phyloP scores from a whole-genome alignment of 768 basidiomycete genomes.

The Termitomyces titanicus region DNA sequence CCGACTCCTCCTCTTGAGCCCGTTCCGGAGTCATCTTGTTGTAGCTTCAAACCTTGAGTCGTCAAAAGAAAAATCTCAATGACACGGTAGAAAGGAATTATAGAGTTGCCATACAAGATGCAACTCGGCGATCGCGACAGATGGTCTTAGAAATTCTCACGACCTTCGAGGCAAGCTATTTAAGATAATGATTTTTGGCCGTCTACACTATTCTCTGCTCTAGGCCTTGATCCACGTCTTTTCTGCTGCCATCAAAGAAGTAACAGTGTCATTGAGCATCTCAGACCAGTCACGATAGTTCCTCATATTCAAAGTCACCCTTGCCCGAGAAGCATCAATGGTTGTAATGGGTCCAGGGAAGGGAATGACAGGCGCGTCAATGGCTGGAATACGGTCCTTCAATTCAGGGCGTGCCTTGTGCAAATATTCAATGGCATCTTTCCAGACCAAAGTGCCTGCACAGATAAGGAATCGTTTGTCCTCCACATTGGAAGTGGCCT shows the following conservation, averaged over 20 bases:
- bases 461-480: constrained; percentile 28
- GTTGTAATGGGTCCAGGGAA: constrained; percentile 11
- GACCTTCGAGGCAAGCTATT: too few species aligned
- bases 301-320: constrained; percentile 10
- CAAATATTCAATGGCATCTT: constrained; percentile 21
- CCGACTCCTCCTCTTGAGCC: constrained; percentile 26
- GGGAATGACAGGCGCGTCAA: constrained; percentile 1
- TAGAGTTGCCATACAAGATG: too few species aligned
- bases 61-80: background rate
- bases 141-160: too few species aligned
- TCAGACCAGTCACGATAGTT: constrained; percentile 15
- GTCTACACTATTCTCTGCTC: background rate
- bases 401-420: constrained; percentile 23
- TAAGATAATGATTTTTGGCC: too few species aligned
- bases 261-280: constrained; percentile 10
- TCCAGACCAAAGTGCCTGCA: constrained; percentile 18
- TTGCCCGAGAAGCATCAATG: constrained; percentile 12
- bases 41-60: background rate
- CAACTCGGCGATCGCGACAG: too few species aligned
- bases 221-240: constrained; percentile 12
- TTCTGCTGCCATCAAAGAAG: constrained; percentile 15
- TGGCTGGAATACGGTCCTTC: constrained; percentile 15
- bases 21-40: constrained; percentile 21
- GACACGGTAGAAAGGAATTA: background rate
- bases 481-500: constrained; percentile 17